phyloP scores from a whole-genome alignment of 345 rosid species.

The Salix viminalis region DNA sequence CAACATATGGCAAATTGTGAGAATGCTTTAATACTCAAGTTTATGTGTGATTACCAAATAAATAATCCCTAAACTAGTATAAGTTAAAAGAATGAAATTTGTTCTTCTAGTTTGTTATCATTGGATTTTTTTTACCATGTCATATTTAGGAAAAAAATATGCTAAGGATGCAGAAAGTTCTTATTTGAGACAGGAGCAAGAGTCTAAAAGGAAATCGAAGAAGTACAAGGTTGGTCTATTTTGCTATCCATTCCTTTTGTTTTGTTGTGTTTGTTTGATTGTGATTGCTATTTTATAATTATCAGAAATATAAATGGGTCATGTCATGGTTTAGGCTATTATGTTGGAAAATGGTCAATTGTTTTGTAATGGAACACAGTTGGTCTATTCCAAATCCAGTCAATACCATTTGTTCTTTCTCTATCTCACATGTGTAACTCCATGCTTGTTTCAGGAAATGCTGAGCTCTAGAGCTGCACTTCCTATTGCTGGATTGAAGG shows the following conservation, averaged over 20 bases:
- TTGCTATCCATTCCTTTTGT: not conserved
- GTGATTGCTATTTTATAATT: no score
- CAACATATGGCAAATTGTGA: not conserved
- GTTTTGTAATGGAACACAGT: no score
- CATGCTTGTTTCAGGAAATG: conserved; percentile 50
- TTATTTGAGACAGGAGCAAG: conserved; percentile 53
- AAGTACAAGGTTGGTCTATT: conserved; percentile 62
- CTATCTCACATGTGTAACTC: not conserved
- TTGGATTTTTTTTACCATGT: not conserved
- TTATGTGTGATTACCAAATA: not conserved
- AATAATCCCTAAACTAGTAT: not conserved
- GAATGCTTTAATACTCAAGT: not conserved
- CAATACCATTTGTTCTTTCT: not conserved
- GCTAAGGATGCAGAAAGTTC: conserved; percentile 49
- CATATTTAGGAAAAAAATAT: conserved; percentile 31
- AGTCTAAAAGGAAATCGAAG: conserved; percentile 46
- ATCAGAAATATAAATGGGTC: no score
- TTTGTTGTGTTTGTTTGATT: not conserved
- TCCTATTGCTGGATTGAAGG: conserved; percentile 69
- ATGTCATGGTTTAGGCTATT: no score
- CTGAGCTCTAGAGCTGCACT: conserved; percentile 60
- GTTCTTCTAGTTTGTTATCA: not conserved
- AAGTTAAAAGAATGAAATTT: not conserved
- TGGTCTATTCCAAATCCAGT: no score
- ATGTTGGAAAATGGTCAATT: no score